Conservation (phyloP, 352 stramenopile genomes). For the Blastocystis sp. region DNA sequence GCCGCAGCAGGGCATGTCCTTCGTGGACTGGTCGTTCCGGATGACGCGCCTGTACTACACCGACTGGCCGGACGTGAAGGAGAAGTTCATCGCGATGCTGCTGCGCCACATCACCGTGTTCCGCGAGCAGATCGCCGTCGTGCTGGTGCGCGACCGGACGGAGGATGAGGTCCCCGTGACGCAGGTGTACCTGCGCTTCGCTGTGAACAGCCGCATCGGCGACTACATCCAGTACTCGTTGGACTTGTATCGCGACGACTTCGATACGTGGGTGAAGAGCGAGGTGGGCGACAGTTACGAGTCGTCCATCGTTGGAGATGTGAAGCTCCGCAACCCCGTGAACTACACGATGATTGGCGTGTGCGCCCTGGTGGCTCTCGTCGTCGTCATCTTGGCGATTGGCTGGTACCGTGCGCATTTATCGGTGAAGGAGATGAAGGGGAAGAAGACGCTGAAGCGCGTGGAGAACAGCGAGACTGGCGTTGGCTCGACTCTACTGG, state of each 20-base stretch:
- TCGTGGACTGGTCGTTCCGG: conserved; percentile 15
- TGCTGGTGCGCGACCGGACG: conserved; percentile 1
- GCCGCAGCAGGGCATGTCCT: neutral
- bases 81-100: neutral
- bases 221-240: conserved; percentile 5
- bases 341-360: neutral
- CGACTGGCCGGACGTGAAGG: neutral
- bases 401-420: neutral
- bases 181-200: neutral
- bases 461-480: neutral
- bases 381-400: neutral
- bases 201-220: neutral
- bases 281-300: neutral
- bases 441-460: neutral
- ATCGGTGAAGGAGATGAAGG: neutral
- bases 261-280: neutral
- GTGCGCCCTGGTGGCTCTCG: too few relatives aligned
- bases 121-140: neutral
- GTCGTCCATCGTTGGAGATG: neutral
- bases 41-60: neutral
- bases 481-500: neutral
- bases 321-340: conserved; percentile 20
- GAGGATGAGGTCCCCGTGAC: neutral
- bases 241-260: neutral
- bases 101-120: neutral